Base-by-base conservation (phyloP, 148 eudicot genomes). In the Simmondsia chinensis region DNA sequence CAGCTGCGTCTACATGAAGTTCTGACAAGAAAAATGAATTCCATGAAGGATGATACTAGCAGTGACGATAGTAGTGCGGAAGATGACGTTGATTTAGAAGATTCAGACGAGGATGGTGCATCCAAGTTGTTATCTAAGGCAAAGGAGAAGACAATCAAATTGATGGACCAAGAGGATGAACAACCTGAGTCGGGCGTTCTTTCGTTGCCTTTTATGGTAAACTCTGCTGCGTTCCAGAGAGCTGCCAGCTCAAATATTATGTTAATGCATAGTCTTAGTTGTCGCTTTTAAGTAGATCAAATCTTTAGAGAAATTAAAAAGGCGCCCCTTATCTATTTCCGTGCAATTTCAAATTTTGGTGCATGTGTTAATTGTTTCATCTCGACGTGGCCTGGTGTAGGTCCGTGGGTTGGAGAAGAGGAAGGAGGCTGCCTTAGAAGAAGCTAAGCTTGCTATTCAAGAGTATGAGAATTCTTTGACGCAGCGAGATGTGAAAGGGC, bases 201-300 rank as follows among this genome's bases (percentile, higher is more conserved):
- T 35, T 66, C 83, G 43, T 60, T 93, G 68, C 96, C 99, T 41
- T 93, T 93, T 74, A 86, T 93, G 99, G 99, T 91, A 86, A 42
- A 48, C 48, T 30, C 47, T 55, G 24, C 13, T 55, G 17, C 11
- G 6, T 16, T 20, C 28, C 14, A 4, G 43, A 5, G 2, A 4
- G 33, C 19, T 22, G 3, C 25, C 15, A 47, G 9, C 14, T 30
- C 9, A 8, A 36, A 20, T 16, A 10, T 15, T 13, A 6, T 33
- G 4, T 42, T 12, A 34, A 19, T 20, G 3, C 16, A 16, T 36
- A 19, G 28, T 24, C 17, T 18, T 17, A 20, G 23, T 10, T n/a
- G n/a, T n/a, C n/a, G n/a, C n/a, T n/a, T n/a, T n/a, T n/a, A n/a
- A n/a, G n/a, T n/a, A n/a, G n/a, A n/a, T n/a, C n/a, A n/a, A n/a